phyloP scores from a whole-genome alignment of 1,284 basidiomycete genomes.

The Porogramme epimiltina region DNA sequence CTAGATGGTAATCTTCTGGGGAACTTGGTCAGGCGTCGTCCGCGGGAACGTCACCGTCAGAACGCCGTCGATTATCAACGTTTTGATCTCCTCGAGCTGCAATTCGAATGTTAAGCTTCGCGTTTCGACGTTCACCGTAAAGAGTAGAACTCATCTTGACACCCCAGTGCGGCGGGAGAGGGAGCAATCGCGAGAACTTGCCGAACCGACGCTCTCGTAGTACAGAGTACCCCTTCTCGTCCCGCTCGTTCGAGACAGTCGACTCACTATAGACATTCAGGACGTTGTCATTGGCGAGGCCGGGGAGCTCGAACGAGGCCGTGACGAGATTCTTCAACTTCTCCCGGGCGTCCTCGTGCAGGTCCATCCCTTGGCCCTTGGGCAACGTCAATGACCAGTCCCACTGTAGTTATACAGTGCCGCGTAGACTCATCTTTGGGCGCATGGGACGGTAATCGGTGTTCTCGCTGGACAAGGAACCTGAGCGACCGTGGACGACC shows the following conservation, averaged over 20 bases:
- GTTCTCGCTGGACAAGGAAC: too few relatives aligned
- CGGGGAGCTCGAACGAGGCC: too few relatives aligned
- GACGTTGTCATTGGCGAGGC: too few relatives aligned
- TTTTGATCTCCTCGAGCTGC: conserved; percentile 44
- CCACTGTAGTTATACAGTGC: too few relatives aligned
- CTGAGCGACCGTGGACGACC: too few relatives aligned
- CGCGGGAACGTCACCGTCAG: conserved; percentile 48
- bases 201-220: conserved; percentile 51
- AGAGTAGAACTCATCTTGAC: conserved; percentile 2
- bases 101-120: conserved; percentile 3
- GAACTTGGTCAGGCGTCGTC: conserved; percentile 33
- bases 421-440: too few relatives aligned
- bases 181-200: conserved; percentile 45
- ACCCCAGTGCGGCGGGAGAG: conserved; percentile 52
- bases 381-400: too few relatives aligned
- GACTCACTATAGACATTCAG: conserved; percentile 35
- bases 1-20: conserved; percentile 39
- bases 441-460: too few relatives aligned
- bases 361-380: too few relatives aligned
- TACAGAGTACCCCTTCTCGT: conserved; percentile 48
- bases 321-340: too few relatives aligned
- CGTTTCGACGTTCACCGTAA: neutral
- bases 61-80: conserved; percentile 46
- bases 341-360: too few relatives aligned
- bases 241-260: conserved; percentile 31